Evolutionary conservation across 345 rosid species (phyloP).

Genomic region (Populus pruinosa): DNA sequence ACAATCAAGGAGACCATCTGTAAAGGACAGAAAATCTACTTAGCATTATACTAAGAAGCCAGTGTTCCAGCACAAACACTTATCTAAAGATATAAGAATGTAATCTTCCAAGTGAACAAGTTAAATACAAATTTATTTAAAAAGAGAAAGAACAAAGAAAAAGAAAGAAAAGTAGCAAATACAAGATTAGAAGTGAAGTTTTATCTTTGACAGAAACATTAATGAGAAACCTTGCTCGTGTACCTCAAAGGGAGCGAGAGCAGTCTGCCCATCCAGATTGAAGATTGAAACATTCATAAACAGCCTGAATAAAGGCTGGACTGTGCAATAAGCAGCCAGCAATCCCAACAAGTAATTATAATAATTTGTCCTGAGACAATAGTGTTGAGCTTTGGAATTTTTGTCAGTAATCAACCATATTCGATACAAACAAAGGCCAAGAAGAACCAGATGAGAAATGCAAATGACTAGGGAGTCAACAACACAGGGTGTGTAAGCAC

Average conservation of each 20-base stretch:
- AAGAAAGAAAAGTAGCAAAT: background rate
- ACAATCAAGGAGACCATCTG: constrained; percentile 24
- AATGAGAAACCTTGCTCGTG: background rate
- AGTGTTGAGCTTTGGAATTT: constrained; percentile 17
- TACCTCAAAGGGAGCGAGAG: constrained; percentile 31
- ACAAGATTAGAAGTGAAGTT: background rate
- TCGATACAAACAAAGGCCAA: constrained; percentile 27
- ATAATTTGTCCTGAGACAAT: constrained; percentile 17
- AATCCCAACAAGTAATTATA: constrained; percentile 25
- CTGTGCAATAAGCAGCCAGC: constrained; percentile 24
- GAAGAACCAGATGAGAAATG: constrained; percentile 29
- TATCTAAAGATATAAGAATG: background rate
- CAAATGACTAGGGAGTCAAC: constrained; percentile 30
- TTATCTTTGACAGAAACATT: background rate
- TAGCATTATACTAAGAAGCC: background rate
- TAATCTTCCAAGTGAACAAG: background rate
- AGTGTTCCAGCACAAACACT: background rate
- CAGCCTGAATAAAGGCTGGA: constrained; percentile 26
- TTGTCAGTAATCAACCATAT: constrained; percentile 21
- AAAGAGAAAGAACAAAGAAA: background rate
- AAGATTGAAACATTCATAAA: constrained; percentile 24
- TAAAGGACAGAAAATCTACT: constrained; percentile 3
- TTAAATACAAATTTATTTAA: background rate
- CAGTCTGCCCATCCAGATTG: constrained; percentile 21
- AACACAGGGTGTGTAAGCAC: constrained; percentile 34